These are phyloP conservation scores for Trichoderma lentiforme DNA, from an alignment of 2,329 filamentous ascomycete species.

Conservation along the genomic window DNA sequence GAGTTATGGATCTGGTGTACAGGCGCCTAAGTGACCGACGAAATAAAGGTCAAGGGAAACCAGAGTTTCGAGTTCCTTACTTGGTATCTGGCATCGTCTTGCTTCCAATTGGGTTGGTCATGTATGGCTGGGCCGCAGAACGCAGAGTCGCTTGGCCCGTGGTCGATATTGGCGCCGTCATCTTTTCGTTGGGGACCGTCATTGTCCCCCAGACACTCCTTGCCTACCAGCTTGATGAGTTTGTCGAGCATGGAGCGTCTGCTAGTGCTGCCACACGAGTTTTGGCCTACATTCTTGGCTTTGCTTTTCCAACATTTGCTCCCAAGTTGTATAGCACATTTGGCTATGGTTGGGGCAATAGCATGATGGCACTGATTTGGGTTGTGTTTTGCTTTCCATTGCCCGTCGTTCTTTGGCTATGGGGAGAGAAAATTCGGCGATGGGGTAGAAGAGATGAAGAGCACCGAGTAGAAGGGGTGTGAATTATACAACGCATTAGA, in stretches of 20 bases:
- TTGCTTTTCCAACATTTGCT: conserved; percentile 55
- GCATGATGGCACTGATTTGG: conserved; percentile 47
- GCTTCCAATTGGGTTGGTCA: conserved; percentile 38
- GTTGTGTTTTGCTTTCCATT: conserved; percentile 27
- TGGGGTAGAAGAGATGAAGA: neutral
- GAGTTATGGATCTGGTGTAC: neutral
- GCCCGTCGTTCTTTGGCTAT: conserved; percentile 3
- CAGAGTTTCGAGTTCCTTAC: neutral
- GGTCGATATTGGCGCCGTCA: conserved; percentile 53
- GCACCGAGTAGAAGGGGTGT: neutral
- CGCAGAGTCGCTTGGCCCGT: conserved; percentile 52
- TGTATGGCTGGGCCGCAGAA: conserved; percentile 47
- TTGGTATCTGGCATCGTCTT: conserved; percentile 31
- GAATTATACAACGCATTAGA: neutral
- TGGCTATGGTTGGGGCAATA: conserved; percentile 48
- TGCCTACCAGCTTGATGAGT: conserved; percentile 55
- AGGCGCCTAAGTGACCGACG: neutral
- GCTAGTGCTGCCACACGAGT: conserved; percentile 52
- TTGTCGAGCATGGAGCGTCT: conserved; percentile 31
- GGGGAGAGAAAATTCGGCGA: neutral
- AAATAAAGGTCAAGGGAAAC: neutral
- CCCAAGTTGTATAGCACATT: conserved; percentile 36
- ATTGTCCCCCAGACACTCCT: conserved; percentile 51
- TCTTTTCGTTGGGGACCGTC: conserved; percentile 54
- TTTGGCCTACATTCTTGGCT: conserved; percentile 50